Conservation (phyloP, 2,329 filamentous ascomycete genomes). For the Microsporum ferrugineum region DNA sequence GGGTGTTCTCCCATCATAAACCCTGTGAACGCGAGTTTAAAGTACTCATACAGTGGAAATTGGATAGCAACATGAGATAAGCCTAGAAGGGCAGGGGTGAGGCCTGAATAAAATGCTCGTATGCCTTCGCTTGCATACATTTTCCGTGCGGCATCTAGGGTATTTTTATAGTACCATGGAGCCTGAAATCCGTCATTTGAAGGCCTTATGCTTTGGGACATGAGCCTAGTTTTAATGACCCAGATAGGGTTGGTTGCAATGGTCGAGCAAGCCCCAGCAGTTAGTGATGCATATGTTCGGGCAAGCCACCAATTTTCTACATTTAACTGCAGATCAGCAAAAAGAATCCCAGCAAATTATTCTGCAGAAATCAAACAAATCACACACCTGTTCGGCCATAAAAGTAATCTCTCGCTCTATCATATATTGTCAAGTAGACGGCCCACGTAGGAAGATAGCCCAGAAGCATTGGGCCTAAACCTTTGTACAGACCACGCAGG, state of each 20-base stretch:
- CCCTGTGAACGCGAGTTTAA: conserved; percentile 85
- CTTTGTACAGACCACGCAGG: conserved; percentile 79
- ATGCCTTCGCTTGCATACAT: conserved; percentile 92
- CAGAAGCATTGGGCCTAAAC: conserved; percentile 83
- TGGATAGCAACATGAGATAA: conserved; percentile 94
- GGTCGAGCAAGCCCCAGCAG: conserved; percentile 85
- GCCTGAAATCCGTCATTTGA: conserved; percentile 36
- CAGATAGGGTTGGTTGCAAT: conserved; percentile 95
- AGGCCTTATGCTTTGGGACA: conserved; percentile 62
- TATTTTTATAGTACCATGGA: conserved; percentile 79
- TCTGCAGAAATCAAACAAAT: neutral
- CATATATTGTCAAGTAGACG: conserved; percentile 89
- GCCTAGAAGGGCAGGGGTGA: conserved; percentile 82
- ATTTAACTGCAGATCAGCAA: conserved; percentile 7
- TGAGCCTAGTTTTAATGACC: conserved; percentile 97
- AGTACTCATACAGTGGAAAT: conserved; percentile 88
- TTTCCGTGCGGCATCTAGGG: conserved; percentile 81
- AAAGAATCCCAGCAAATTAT: neutral
- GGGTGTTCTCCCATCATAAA: conserved; percentile 68
- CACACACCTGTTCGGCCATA: conserved; percentile 52
- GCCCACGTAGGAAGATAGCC: conserved; percentile 97
- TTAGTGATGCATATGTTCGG: conserved; percentile 79
- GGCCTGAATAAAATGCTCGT: conserved; percentile 83
- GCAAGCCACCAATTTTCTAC: conserved; percentile 64
- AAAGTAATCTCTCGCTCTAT: conserved; percentile 68